phyloP scores from a whole-genome alignment of 768 basidiomycete species.

The Mycena indigotica region DNA sequence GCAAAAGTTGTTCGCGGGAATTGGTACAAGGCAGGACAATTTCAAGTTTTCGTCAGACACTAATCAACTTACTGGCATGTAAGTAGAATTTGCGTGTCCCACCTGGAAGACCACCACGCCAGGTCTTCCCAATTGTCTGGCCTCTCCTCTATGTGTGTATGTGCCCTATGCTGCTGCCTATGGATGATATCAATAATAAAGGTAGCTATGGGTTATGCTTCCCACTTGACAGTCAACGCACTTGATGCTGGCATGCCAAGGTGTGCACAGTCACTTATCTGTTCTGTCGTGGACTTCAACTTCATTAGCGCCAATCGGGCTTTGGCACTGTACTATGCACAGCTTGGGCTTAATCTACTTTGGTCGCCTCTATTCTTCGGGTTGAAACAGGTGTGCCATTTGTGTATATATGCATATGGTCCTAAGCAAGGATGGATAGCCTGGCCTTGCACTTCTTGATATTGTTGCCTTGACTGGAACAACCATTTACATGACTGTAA shows the following conservation, averaged over 20 bases:
- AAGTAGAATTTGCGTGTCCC: constrained; percentile 53
- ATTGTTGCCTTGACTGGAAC: constrained; percentile 54
- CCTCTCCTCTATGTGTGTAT: constrained; percentile 46
- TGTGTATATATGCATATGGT: too few species aligned
- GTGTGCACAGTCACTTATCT: constrained; percentile 39
- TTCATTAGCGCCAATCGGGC: constrained; percentile 29
- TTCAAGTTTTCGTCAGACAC: neutral
- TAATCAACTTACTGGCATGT: neutral
- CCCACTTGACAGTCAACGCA: constrained; percentile 58
- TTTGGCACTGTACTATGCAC: constrained; percentile 61
- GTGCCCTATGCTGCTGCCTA: constrained; percentile 15
- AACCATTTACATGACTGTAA: constrained; percentile 62
- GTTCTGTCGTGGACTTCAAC: constrained; percentile 9
- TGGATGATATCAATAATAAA: too few species aligned
- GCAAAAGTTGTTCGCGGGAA: constrained; percentile 47
- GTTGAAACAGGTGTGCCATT: constrained; percentile 43
- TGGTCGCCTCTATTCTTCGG: constrained; percentile 73
- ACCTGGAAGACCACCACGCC: constrained; percentile 52
- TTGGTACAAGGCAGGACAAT: constrained; percentile 55
- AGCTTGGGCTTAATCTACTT: constrained; percentile 57
- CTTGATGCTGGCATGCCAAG: constrained; percentile 44
- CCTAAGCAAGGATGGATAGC: too few species aligned
- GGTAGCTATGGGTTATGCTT: constrained; percentile 70
- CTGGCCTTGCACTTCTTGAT: constrained; percentile 57
- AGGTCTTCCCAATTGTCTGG: constrained; percentile 64